Evolutionary conservation across 1,284 basidiomycete genomes (phyloP).

Genomic region (Ustilago vetiveriae): DNA sequence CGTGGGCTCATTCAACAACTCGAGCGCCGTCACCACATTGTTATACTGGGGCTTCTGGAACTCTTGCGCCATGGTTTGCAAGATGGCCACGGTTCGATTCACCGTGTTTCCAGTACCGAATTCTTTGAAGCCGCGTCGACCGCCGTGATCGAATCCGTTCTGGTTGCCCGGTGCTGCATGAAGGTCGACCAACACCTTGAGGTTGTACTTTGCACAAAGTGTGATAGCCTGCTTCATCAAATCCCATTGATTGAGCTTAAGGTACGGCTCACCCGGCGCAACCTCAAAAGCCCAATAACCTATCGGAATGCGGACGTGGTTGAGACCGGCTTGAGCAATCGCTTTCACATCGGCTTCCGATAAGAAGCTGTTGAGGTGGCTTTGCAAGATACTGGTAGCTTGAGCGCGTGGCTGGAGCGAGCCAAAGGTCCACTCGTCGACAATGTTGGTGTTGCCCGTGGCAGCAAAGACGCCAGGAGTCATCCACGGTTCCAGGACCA

Average conservation of each 20-base stretch:
- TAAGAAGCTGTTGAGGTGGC: slow-evolving; percentile 84
- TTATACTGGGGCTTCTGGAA: slow-evolving; percentile 52
- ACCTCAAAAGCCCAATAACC: slow-evolving; percentile 92
- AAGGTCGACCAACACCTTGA: slow-evolving; percentile 84
- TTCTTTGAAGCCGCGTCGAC: slow-evolving; percentile 74
- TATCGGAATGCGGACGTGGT: slow-evolving; percentile 86
- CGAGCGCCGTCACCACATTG: slow-evolving; percentile 54
- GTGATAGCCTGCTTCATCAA: slow-evolving; percentile 74
- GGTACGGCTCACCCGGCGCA: slow-evolving; percentile 80
- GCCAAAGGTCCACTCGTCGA: slow-evolving; percentile 89
- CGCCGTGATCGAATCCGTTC: slow-evolving; percentile 72
- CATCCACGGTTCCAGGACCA: slow-evolving; percentile 62
- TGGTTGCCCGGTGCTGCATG: slow-evolving; percentile 69
- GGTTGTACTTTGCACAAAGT: slow-evolving; percentile 79
- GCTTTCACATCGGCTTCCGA: slow-evolving; percentile 78
- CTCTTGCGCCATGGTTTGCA: slow-evolving; percentile 70
- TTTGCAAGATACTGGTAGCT: slow-evolving; percentile 47
- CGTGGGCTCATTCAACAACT: slow-evolving; percentile 62
- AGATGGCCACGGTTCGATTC: slow-evolving; percentile 76
- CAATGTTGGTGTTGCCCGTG: slow-evolving; percentile 55
- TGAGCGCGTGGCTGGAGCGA: slow-evolving; percentile 71
- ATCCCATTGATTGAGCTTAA: slow-evolving; percentile 78
- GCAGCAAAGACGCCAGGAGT: slow-evolving; percentile 70
- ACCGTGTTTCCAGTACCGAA: slow-evolving; percentile 78
- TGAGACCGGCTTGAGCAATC: slow-evolving; percentile 69